Conservation (phyloP, 768 basidiomycete genomes). For the Tylopilus subfusipes region DNA sequence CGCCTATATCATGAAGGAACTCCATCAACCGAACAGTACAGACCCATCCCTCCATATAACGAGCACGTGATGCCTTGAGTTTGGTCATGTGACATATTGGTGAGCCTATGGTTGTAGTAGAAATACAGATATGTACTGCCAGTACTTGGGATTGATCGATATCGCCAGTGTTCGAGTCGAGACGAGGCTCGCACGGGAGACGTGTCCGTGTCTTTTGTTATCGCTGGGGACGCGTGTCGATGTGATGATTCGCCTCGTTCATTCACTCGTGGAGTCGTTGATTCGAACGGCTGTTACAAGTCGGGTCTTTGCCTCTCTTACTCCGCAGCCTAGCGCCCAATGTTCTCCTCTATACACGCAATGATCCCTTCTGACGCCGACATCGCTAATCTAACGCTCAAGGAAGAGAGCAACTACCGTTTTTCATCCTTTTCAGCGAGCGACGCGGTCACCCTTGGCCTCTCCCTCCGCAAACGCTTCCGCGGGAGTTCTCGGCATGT, state of each 20-base stretch:
- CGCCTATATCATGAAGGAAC: constrained; percentile 75
- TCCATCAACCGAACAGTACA: constrained; percentile 58
- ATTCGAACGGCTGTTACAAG: neutral
- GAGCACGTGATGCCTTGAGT: constrained; percentile 26
- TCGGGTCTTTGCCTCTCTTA: constrained; percentile 3
- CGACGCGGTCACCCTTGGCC: constrained; percentile 76
- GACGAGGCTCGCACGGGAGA: no score
- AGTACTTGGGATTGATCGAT: no score
- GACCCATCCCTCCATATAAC: neutral
- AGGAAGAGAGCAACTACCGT: constrained; percentile 66
- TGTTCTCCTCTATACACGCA: constrained; percentile 63
- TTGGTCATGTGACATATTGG: constrained; percentile 23
- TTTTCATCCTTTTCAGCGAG: constrained; percentile 71
- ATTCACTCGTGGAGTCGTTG: no score
- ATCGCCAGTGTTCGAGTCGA: no score
- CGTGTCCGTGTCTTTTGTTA: no score
- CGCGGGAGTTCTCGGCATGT: constrained; percentile 64
- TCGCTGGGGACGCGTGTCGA: neutral
- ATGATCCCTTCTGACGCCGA: constrained; percentile 69
- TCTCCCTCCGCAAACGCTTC: constrained; percentile 82
- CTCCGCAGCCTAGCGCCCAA: constrained; percentile 23
- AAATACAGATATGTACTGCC: no score
- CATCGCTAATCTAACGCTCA: constrained; percentile 64
- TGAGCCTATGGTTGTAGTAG: no score
- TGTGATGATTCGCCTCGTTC: neutral